Percentiles rank a stretch among this genome's conserved stretches.
Conservation (phyloP, 116 monocot genomes). For the Trichopus zeylanicus region DNA sequence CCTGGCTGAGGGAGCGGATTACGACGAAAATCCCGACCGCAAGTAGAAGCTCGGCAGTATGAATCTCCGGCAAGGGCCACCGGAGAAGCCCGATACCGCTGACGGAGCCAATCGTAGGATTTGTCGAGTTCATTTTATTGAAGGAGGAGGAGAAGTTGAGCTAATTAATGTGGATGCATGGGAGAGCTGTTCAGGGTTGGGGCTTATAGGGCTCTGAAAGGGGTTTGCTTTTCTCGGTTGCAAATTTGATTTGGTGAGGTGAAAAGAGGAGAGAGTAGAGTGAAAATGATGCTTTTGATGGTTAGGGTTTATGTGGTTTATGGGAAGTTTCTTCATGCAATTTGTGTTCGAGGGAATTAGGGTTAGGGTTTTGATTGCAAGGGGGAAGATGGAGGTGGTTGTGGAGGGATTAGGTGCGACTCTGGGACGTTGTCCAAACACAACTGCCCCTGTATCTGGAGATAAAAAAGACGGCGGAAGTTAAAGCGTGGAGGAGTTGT, state of each 20-base stretch:
- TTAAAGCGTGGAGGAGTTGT: too few relatives aligned
- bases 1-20: slow-evolving; percentile 56
- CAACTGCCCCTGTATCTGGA: slow-evolving; percentile 2
- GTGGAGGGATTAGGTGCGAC: neutral
- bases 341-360: neutral
- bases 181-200: neutral
- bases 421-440: slow-evolving; percentile 12
- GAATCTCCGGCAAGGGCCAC: slow-evolving; percentile 15
- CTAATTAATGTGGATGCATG: neutral
- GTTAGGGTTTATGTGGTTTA: neutral
- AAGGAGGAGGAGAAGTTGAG: neutral
- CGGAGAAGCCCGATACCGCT: neutral
- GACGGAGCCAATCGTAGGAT: neutral
- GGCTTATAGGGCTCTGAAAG: neutral
- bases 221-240: neutral
- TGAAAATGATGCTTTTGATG: neutral
- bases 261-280: neutral
- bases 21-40: slow-evolving; percentile 57
- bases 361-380: neutral
- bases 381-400: neutral
- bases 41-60: slow-evolving; percentile 23
- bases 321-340: neutral
- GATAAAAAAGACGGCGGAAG: too few relatives aligned
- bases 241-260: slow-evolving; percentile 17
- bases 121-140: slow-evolving; percentile 12